Percentiles rank a stretch among this genome's conserved stretches.
These are phyloP conservation scores for Diaporthe citriasiana DNA, from an alignment of 2,329 filamentous ascomycete species.

Conservation along the genomic window DNA sequence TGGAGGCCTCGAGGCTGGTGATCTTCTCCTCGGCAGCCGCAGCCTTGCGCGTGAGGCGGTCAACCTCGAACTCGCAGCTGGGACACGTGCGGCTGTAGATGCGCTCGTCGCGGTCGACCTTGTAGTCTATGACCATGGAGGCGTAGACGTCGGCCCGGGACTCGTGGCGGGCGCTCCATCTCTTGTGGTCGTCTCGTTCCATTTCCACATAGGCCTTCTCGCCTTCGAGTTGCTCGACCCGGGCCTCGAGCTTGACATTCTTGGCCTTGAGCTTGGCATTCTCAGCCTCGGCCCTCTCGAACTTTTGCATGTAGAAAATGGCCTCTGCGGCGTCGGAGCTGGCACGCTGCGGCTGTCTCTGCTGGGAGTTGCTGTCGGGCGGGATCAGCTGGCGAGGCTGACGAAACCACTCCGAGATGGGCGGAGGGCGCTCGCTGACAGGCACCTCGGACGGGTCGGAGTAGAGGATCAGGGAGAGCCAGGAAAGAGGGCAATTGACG, in stretches of 20 bases:
- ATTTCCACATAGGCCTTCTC: too few species aligned
- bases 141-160: not conserved
- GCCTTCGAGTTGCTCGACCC: not conserved
- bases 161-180: not conserved
- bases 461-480: conserved; percentile 9
- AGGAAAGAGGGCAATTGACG: not conserved
- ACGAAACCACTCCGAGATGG: not conserved
- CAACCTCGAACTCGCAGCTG: not conserved
- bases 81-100: too few species aligned
- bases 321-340: not conserved
- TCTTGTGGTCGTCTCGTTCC: not conserved
- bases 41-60: not conserved
- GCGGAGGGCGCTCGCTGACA: not conserved
- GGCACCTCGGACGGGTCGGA: not conserved
- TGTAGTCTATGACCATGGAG: not conserved
- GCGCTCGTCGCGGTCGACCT: not conserved
- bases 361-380: not conserved
- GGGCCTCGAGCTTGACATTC: not conserved
- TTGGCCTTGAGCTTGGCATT: not conserved
- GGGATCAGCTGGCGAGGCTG: not conserved
- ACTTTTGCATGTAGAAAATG: not conserved
- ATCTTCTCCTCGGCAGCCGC: not conserved
- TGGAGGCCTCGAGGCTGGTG: not conserved
- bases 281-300: not conserved
- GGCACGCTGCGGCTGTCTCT: not conserved